These are phyloP conservation scores for Xylaria hypoxylon DNA, from an alignment of 2,329 filamentous ascomycete genomes.

Conservation along the genomic window DNA sequence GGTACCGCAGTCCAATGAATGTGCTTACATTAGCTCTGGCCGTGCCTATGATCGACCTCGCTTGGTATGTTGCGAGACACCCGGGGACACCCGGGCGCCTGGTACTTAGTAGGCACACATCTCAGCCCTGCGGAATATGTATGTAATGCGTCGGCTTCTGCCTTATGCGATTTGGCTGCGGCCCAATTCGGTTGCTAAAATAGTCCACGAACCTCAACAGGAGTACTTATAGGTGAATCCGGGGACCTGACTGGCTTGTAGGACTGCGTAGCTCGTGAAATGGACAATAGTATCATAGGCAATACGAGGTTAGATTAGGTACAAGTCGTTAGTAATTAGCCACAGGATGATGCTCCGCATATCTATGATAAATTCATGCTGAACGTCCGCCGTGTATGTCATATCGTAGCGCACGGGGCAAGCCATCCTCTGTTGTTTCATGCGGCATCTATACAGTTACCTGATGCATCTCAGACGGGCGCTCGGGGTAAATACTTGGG, in stretches of 20 bases:
- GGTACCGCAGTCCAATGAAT: background rate
- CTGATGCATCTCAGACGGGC: too few species aligned
- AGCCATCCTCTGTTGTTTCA: too few species aligned
- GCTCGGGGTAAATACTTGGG: too few species aligned
- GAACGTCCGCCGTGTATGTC: too few species aligned
- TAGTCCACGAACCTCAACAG: background rate
- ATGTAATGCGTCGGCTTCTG: slow-evolving; percentile 6
- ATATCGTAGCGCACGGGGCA: too few species aligned
- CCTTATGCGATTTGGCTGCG: background rate
- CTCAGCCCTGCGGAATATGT: slow-evolving; percentile 31
- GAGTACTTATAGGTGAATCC: slow-evolving; percentile 2
- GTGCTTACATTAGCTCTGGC: background rate
- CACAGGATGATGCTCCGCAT: too few species aligned
- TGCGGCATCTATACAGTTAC: too few species aligned
- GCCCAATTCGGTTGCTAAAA: background rate
- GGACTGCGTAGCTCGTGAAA: too few species aligned
- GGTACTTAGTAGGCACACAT: slow-evolving; percentile 23
- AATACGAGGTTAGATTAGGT: background rate
- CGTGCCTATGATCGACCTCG: slow-evolving; percentile 23
- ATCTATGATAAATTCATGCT: too few species aligned
- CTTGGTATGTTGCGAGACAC: slow-evolving; percentile 17
- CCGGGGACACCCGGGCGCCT: slow-evolving; percentile 19
- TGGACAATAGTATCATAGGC: background rate
- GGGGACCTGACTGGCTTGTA: slow-evolving; percentile 2
- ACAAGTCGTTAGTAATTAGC: background rate